A percentile compares a stretch with the other conserved stretches of the same genome.
Conservation (phyloP, 1,284 basidiomycete genomes). For the Austropuccinia psidii region DNA sequence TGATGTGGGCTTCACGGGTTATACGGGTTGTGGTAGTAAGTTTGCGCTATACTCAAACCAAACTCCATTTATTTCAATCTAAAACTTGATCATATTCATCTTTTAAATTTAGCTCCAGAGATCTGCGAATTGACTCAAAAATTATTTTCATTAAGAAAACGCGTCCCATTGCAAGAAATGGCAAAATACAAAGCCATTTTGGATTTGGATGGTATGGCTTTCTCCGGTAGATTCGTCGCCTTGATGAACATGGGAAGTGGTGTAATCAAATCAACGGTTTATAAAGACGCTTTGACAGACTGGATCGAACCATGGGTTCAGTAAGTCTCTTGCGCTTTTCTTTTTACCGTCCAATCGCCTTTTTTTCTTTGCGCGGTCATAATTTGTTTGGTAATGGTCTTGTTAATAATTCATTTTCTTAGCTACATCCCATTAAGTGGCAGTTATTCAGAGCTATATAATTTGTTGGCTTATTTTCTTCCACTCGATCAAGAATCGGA, state of each 20-base stretch:
- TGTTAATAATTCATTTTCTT: neutral
- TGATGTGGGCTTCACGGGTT: constrained; percentile 34
- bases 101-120: constrained; percentile 4
- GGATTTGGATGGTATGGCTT: constrained; percentile 37
- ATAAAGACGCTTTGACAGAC: constrained; percentile 23
- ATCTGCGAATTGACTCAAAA: constrained; percentile 15
- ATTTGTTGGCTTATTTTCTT: constrained; percentile 31
- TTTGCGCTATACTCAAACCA: neutral
- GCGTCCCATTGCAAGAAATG: constrained; percentile 34
- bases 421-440: constrained; percentile 34
- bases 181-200: constrained; percentile 33
- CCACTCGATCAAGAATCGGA: neutral
- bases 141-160: constrained; percentile 26
- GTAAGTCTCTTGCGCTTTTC: neutral
- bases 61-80: neutral
- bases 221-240: constrained; percentile 34
- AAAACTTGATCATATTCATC: too few relatives aligned
- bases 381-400: neutral
- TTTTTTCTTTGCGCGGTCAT: neutral
- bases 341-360: neutral
- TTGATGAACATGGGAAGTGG: constrained; percentile 36
- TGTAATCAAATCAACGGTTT: constrained; percentile 33
- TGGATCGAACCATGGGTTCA: constrained; percentile 37
- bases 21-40: constrained; percentile 35
- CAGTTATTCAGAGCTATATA: constrained; percentile 34